Evolutionary conservation across 2,329 filamentous ascomycete species (phyloP).

Genomic region (Dothideomycetidae sp.): DNA sequence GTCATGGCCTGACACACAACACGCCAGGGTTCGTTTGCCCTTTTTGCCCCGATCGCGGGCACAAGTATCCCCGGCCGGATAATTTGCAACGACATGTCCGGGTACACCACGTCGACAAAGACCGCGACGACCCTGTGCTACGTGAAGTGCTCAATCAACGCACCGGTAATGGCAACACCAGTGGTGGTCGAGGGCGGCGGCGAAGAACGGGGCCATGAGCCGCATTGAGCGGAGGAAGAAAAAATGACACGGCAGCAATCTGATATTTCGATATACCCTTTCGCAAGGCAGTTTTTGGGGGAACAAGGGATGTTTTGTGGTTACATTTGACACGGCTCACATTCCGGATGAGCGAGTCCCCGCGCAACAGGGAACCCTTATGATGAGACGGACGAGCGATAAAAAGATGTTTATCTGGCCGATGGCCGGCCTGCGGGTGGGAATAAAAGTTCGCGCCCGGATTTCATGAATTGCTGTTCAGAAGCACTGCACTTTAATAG

Average conservation of each 20-base stretch:
- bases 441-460: no score
- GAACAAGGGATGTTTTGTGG: neutral
- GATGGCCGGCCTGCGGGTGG: no score
- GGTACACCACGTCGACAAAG: slow-evolving; percentile 79
- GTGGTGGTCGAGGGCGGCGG: slow-evolving; percentile 49
- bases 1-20: slow-evolving; percentile 78
- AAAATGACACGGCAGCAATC: neutral
- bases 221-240: slow-evolving; percentile 15
- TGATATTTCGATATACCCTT: slow-evolving; percentile 1
- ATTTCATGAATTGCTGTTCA: no score
- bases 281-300: no score
- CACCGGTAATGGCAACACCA: slow-evolving; percentile 63
- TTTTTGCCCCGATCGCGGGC: slow-evolving; percentile 85
- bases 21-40: slow-evolving; percentile 93
- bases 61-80: slow-evolving; percentile 88
- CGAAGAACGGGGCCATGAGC: slow-evolving; percentile 40
- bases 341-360: no score
- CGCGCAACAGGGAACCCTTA: no score
- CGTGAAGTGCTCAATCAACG: slow-evolving; percentile 76
- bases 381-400: no score
- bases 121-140: slow-evolving; percentile 69
- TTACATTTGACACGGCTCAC: no score
- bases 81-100: slow-evolving; percentile 91
- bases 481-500: no score
- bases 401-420: no score